Base-by-base conservation (phyloP, 1,284 basidiomycete genomes). In the Paramarasmius palmivorus region DNA sequence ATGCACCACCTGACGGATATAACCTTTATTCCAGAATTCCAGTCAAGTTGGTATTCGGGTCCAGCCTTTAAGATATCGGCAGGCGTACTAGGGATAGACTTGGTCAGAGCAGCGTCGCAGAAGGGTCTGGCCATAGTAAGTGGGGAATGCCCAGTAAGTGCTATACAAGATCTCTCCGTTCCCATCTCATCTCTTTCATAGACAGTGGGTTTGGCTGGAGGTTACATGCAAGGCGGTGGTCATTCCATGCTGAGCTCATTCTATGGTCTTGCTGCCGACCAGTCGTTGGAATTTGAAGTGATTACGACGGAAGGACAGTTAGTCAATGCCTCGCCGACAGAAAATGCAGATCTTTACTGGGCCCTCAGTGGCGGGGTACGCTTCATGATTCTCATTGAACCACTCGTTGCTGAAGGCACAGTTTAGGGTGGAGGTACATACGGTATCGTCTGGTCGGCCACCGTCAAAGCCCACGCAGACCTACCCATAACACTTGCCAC, bases 211-310 rank as follows among this genome's bases (percentile, higher is more conserved):
- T 57, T 63, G 34, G 63, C 58, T 2, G 65, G 65, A n/a, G 65
- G 65, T 22, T 66, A 59, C 42, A 64, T 62, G 4, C 65, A 66
- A 50, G 65, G 65, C 17, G 63, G 63, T 15, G 65, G 65, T 3
- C 61, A 52, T 35, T 17, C 17, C 10, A 40, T 23, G 22, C 52
- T 64, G 1, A 54, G 52, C 17, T 58, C 59, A 9, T 17, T 56
- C 1, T 55, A 61, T 38, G 64, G 63, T 2, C 47, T 66, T 41
- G 62, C 58, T 19, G 63, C 65, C 4, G 65, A 66, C 50, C 60
- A 64, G 36, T 58, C 59, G 0, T 56, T 65, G 2, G 48, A 49
- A 9, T 63, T 63, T 35, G 64, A 65, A 36, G 63, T 65, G 14
- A 59, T 65, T 39, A 49, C 55, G 17, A 52, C 55, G 0, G 35